These are phyloP conservation scores for Biscogniauxia sp. DNA, from an alignment of 2,329 filamentous ascomycete genomes.

Conservation along the genomic window DNA sequence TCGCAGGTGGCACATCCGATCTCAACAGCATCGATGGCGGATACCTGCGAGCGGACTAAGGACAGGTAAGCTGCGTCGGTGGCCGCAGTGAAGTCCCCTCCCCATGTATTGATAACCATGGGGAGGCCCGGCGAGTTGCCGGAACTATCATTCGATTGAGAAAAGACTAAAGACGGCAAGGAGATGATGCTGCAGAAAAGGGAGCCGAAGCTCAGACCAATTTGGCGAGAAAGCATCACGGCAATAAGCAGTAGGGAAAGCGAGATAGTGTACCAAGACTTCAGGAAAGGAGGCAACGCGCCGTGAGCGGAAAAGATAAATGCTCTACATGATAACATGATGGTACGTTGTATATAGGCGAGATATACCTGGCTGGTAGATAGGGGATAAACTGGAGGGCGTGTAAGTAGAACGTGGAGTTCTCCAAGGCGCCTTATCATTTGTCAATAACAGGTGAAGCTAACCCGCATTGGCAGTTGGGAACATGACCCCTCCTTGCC, in stretches of 20 bases:
- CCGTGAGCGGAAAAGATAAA: constrained; percentile 1
- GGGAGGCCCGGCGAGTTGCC: constrained; percentile 41
- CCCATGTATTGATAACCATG: constrained; percentile 55
- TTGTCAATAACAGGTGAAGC: background rate
- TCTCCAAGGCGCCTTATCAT: background rate
- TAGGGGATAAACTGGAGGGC: background rate
- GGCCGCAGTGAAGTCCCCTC: constrained; percentile 48
- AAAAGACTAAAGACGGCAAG: constrained; percentile 6
- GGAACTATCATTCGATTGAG: constrained; percentile 1
- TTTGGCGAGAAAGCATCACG: constrained; percentile 13
- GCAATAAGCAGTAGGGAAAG: constrained; percentile 11
- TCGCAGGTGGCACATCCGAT: constrained; percentile 52
- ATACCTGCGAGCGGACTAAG: constrained; percentile 31
- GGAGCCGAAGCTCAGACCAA: constrained; percentile 10
- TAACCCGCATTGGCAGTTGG: background rate
- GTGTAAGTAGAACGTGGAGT: background rate
- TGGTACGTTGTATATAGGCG: background rate
- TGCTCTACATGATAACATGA: constrained; percentile 10
- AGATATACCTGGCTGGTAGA: background rate
- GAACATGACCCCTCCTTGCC: background rate
- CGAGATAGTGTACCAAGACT: constrained; percentile 7
- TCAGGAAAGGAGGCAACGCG: background rate
- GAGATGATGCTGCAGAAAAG: constrained; percentile 10
- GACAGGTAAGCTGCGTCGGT: constrained; percentile 49
- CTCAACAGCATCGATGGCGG: constrained; percentile 51